These are phyloP conservation scores for Phytophthora sp. DNA, from an alignment of 352 stramenopile species.

Conservation along the genomic window DNA sequence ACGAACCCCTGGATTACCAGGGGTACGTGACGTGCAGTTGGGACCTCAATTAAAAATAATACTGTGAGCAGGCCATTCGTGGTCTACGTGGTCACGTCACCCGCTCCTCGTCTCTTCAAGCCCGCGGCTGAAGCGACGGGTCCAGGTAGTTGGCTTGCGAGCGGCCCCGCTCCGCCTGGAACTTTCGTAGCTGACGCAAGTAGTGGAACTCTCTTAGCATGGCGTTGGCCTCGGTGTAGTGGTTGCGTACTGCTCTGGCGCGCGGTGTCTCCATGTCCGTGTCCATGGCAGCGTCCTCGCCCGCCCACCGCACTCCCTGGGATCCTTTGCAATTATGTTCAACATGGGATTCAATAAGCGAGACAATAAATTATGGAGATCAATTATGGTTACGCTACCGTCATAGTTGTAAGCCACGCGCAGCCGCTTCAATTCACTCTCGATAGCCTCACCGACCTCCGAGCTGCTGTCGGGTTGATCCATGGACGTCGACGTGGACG, in stretches of 20 bases:
- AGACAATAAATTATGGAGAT: too few species aligned
- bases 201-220: constrained; percentile 80
- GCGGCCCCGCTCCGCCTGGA: constrained; percentile 65
- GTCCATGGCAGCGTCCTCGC: constrained; percentile 34
- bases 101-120: too few species aligned
- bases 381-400: too few species aligned
- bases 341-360: too few species aligned
- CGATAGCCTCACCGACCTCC: constrained; percentile 51
- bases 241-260: constrained; percentile 14
- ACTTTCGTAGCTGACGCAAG: constrained; percentile 74
- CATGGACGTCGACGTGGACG: constrained; percentile 22
- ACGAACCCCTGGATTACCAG: too few species aligned
- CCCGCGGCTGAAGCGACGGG: too few species aligned
- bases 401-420: constrained; percentile 72
- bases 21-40: too few species aligned
- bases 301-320: constrained; percentile 33
- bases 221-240: constrained; percentile 62
- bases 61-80: background rate
- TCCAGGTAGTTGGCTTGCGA: constrained; percentile 50
- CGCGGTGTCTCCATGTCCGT: constrained; percentile 32
- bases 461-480: constrained; percentile 26
- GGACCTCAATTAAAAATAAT: too few species aligned
- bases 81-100: too few species aligned
- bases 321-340: too few species aligned
- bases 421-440: constrained; percentile 78